Conservation (phyloP, 169 alveolate species). For the Eimeria acervulina region DNA sequence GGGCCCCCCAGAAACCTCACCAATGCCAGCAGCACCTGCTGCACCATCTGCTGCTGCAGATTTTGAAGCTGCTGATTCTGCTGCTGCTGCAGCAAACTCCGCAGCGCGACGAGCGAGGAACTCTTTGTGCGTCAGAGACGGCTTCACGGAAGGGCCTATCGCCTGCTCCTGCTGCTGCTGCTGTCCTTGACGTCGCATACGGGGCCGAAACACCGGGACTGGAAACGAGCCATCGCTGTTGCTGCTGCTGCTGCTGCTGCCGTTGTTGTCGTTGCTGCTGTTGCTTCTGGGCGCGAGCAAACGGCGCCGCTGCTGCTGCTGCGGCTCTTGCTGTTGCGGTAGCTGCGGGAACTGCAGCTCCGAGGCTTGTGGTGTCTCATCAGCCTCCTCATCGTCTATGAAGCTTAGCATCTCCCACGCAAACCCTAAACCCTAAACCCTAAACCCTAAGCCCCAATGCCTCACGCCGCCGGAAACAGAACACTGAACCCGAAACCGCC, state of each 20-base stretch:
- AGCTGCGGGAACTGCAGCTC: conserved; percentile 23
- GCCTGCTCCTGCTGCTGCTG: conserved; percentile 47
- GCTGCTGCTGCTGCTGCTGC: conserved; percentile 77
- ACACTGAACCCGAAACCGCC: not conserved
- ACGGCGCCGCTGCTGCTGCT: conserved; percentile 16
- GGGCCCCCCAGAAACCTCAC: not conserved
- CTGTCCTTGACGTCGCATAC: not conserved
- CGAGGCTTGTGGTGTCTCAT: not conserved
- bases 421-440: conserved; percentile 32
- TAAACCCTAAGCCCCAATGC: conserved; percentile 23
- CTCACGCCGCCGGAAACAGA: not conserved
- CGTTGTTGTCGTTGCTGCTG: not conserved
- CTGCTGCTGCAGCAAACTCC: conserved; percentile 42
- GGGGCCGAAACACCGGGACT: conserved; percentile 18
- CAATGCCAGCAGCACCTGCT: conserved; percentile 35
- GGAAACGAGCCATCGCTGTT: conserved; percentile 6
- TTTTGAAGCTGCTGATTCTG: not conserved
- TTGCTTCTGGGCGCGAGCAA: conserved; percentile 10
- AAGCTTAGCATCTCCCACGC: conserved; percentile 47
- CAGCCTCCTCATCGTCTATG: conserved; percentile 46
- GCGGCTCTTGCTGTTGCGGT: conserved; percentile 26
- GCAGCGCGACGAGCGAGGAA: conserved; percentile 29
- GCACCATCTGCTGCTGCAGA: not conserved
- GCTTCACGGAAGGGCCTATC: not conserved
- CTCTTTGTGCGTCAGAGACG: conserved; percentile 12